Base-by-base conservation (phyloP, 208 protist genomes). In the Crithidia acanthocephali region DNA sequence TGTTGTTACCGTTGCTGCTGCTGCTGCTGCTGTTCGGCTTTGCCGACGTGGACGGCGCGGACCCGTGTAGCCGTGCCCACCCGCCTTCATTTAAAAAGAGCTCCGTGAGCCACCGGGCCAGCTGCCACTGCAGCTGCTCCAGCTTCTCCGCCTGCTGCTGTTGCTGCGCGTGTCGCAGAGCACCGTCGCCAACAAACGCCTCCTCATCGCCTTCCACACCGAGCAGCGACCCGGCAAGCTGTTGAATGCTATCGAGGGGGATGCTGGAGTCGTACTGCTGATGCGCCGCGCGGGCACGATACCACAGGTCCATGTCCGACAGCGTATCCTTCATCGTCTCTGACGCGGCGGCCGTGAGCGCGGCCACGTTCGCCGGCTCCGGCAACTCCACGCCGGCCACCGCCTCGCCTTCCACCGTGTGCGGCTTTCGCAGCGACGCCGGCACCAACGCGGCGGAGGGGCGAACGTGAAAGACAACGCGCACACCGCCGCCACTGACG, bases 71-170 rank as follows among this genome's bases (percentile, higher is more conserved):
- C 20, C 68, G 62, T 10, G 83, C 76, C 90, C 90, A 95, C 68
- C 74, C 80, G 2, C 74, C 69, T 65, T 95, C 87, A 61, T 95
- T 95, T 28, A 91, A 70, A 32, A 93, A 82, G 8, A 86, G 80
- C 70, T 92, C 85, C 23, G 86, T 80, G 33, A 86, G 58, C 81
- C 85, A 92, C 42, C 85, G 77, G 2, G 84, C 79, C 45, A 84
- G 71, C 44, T 80, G 86, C 76, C 80, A 87, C 52, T 79, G 80
- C 32, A 83, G 79, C 56, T 78, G 66, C 22, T n/a, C 28, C 32
- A 30, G 25, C 58, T 73, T 68, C 27, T 50, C 61, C 28, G 18
- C 42, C n/a, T 32, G 35, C 3, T 28, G 44, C 52, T 68, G 35
- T 35, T 68, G 35, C 50, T 61, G 52, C 16, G 70, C 35, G 32